A percentile compares a stretch with the other conserved stretches of the same genome.
These are phyloP conservation scores for Sclerotinia nivalis DNA, from an alignment of 2,329 filamentous ascomycete genomes.

Conservation along the genomic window DNA sequence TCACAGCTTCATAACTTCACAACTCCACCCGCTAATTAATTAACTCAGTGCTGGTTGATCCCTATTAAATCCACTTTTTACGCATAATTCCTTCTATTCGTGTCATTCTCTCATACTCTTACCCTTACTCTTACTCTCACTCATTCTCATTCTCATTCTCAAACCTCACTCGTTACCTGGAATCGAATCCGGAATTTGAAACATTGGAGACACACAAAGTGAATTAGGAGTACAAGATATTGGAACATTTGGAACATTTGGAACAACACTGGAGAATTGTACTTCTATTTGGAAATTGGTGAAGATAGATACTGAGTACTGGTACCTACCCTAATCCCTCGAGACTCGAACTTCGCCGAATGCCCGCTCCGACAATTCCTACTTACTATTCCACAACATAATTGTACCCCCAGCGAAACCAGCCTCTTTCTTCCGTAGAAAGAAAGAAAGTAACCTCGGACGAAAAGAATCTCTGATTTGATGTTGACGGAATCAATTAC, in stretches of 20 bases:
- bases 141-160: background rate
- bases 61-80: slow-evolving; percentile 8
- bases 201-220: slow-evolving; percentile 13
- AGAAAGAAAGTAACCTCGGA: slow-evolving; percentile 6
- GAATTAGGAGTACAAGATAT: background rate
- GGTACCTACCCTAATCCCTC: background rate
- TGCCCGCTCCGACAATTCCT: background rate
- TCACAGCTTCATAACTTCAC: background rate
- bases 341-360: slow-evolving; percentile 18
- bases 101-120: background rate
- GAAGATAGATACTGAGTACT: background rate
- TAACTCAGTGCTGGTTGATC: background rate
- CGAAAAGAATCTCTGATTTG: slow-evolving; percentile 12
- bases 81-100: slow-evolving; percentile 16
- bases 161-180: slow-evolving; percentile 2
- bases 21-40: background rate
- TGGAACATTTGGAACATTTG: slow-evolving; percentile 7
- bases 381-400: slow-evolving; percentile 14
- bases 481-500: slow-evolving; percentile 20
- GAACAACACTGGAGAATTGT: background rate
- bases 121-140: background rate
- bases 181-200: slow-evolving; percentile 12
- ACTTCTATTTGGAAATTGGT: background rate
- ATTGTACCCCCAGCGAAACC: slow-evolving; percentile 2
- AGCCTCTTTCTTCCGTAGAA: slow-evolving; percentile 15